Evolutionary conservation across 257 asterid species (phyloP), one percentile per base, ranked within the genome.

Genomic region (Ehretia macrophylla): DNA sequence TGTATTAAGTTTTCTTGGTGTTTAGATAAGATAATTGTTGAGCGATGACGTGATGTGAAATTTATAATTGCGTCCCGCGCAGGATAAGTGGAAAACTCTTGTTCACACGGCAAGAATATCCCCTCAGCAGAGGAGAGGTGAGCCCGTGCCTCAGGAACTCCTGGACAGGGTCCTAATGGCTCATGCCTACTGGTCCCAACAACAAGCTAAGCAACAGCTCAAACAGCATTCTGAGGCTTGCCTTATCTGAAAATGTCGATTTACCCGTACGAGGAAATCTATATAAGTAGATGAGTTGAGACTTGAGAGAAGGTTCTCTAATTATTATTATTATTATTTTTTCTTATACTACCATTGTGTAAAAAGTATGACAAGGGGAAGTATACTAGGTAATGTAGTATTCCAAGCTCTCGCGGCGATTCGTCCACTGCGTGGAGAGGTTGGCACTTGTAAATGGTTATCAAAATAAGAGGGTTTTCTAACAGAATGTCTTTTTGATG

Each of bases 81-180:
- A 92, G 99, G 99, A 92, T 67, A 92, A 92, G 83, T 92, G 99
- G 99, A 89, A 93, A 58, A 93, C 99, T 4, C 68, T 89, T 72
- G 99, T 93, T 60, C 99, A 93, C 80, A 93, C 99, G 5, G 99
- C 99, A 53, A 84, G 90, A 70, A 93, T 93, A 58, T 86, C 97
- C 23, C 99, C 99, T 39, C 99, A 89, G 67, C 99, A 93, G 55
- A 80, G 99, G 69, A 80, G 99, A 60, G 99, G 97, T 0, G 96
- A 93, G 73, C 99, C 99, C 0, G 97, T 89, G 62, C 97, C 99
- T 1, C 99, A 93, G 60, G 99, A 86, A 73, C 96, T 93, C 14
- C 80, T 89, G 47, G 96, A 93, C 59, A 67, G 99, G 55, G 99
- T 93, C 20, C 63, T 93, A 68, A 70, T 88, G 10, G 97, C 99